Evolutionary conservation across 2,329 filamentous ascomycete genomes (phyloP), one percentile per base, ranked within the genome.

Genomic region (Neofusicoccum laricinum): DNA sequence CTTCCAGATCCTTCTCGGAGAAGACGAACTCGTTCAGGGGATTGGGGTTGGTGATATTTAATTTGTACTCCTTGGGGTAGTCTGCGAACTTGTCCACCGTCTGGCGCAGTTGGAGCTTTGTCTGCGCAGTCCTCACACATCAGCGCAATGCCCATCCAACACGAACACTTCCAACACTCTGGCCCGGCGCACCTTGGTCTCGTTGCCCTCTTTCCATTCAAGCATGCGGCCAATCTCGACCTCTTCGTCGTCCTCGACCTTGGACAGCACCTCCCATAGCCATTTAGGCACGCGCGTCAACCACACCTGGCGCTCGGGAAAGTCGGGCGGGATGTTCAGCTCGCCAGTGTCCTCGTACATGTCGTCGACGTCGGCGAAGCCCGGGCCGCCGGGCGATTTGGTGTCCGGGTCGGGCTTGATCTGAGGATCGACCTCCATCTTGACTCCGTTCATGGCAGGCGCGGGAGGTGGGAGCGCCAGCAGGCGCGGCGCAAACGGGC

Each of bases 21-120:
- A 99, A 99, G 64, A 98, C 82, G 74, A 90, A 96, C 19, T 93
- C 95, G 77, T 97, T 97, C 71, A 86, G 87, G 38, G 94, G 87
- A n/a, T 85, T 79, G 1, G 69, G 67, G 45, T 87, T 85, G 25
- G 85, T 88, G 51, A 92, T 83, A 51, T 92, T 88, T 65, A 98
- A 80, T 69, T 92, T 86, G 78, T 97, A 99, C 72, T 96, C 92
- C 72, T 92, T 92, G 11, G 93, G 93, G n/a, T 97, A 83, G 8
- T 53, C 55, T n/a, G 34, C 5, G 46, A 64, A 64, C 25, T 51
- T 7, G 19, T 21, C 7, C 15, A 53, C 48, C 25, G 21, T 59
- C 61, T 57, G 48, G 34, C 66, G 64, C 25, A 68, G 34, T 14
- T 65, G 40, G n/a, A 68, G 58, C 25, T 66, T 66, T 30, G 36